A percentile compares a stretch with the other conserved stretches of the same genome.
Conservation (phyloP, 257 asterid species). For the Rhazya stricta region DNA sequence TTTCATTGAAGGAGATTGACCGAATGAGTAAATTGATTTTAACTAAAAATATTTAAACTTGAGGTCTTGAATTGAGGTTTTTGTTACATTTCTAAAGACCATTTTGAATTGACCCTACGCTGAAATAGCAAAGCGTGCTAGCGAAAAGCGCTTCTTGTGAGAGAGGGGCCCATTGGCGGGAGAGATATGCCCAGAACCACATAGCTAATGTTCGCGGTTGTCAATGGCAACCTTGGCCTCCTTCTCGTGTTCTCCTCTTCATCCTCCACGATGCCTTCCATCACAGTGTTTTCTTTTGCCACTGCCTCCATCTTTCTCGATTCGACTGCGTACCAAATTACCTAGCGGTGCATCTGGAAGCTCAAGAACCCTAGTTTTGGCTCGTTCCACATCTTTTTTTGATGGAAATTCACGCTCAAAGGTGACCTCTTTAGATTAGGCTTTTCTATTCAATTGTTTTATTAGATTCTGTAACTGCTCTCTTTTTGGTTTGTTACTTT, state of each 20-base stretch:
- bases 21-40: too few relatives aligned
- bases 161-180: constrained; percentile 15
- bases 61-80: too few relatives aligned
- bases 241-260: constrained; percentile 37
- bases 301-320: constrained; percentile 21
- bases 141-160: neutral
- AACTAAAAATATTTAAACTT: too few relatives aligned
- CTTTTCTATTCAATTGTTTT: neutral
- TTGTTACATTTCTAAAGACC: too few relatives aligned
- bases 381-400: constrained; percentile 41
- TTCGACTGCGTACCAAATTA: constrained; percentile 12
- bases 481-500: neutral
- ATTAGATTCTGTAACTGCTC: neutral
- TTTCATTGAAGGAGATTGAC: too few relatives aligned
- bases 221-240: constrained; percentile 71
- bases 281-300: constrained; percentile 13
- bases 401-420: constrained; percentile 44
- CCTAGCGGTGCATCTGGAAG: constrained; percentile 15
- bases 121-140: constrained; percentile 6
- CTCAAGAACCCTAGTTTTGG: constrained; percentile 28
- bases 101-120: too few relatives aligned
- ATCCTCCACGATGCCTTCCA: constrained; percentile 22
- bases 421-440: constrained; percentile 23
- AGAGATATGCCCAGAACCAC: constrained; percentile 22
- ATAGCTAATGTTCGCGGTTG: constrained; percentile 33